phyloP scores from a whole-genome alignment of 73 alveolate genomes.

The Uronychia setigera region DNA sequence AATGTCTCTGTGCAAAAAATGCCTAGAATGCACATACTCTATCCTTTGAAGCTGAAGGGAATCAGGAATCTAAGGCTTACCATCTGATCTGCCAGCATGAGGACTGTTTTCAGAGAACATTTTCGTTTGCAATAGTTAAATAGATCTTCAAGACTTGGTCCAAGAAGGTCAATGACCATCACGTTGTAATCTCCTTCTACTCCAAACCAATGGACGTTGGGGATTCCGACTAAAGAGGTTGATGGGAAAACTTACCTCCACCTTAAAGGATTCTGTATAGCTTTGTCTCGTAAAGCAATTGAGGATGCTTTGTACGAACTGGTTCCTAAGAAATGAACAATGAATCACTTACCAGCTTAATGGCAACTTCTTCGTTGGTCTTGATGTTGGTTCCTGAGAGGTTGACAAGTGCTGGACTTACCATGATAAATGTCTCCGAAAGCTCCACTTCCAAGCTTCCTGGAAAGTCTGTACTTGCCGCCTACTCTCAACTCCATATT shows the following conservation, averaged over 20 bases:
- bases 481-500: slow-evolving; percentile 85
- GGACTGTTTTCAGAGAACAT: slow-evolving; percentile 84
- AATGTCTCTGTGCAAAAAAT: slow-evolving; percentile 89
- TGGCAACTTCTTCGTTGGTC: slow-evolving; percentile 72
- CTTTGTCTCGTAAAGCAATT: slow-evolving; percentile 92
- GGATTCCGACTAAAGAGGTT: slow-evolving; percentile 83
- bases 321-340: slow-evolving; percentile 54
- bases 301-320: slow-evolving; percentile 88
- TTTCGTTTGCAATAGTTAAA: slow-evolving; percentile 73
- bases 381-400: slow-evolving; percentile 61
- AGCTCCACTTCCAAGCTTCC: slow-evolving; percentile 83
- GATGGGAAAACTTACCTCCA: slow-evolving; percentile 51
- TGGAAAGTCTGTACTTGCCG: slow-evolving; percentile 78
- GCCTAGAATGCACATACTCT: slow-evolving; percentile 66
- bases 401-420: slow-evolving; percentile 12
- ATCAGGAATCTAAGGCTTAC: slow-evolving; percentile 11
- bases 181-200: slow-evolving; percentile 84
- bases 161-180: slow-evolving; percentile 91
- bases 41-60: slow-evolving; percentile 63
- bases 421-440: slow-evolving; percentile 83
- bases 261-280: slow-evolving; percentile 70
- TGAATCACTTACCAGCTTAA: slow-evolving; percentile 54
- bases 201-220: slow-evolving; percentile 91
- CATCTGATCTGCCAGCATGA: slow-evolving; percentile 86
- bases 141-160: slow-evolving; percentile 89